Base-by-base conservation (phyloP, 2,329 filamentous ascomycete species). In the Aspergillus candidus region DNA sequence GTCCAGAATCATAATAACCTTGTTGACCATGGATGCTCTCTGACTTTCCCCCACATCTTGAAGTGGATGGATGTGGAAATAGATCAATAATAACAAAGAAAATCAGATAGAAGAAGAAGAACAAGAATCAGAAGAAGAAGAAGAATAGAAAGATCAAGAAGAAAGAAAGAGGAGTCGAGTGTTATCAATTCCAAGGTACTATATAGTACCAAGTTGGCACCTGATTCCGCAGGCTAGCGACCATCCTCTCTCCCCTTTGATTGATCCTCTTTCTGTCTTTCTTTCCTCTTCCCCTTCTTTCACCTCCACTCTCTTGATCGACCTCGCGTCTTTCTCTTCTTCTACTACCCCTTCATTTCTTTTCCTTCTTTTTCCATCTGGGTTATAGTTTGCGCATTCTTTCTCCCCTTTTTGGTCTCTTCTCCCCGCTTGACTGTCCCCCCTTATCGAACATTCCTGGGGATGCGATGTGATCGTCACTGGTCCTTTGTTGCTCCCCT, bases 381-480 rank as follows among this genome's bases (percentile, higher is more conserved):
- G 36, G 4, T 12, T 35, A 13, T 7, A 12, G 4, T 15, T 34
- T 12, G 14, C 6, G 4, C 3, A 8, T 18, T 27, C 6, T 40
- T 33, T 32, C 35, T 30, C 10, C 6, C 40, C 11, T 17, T 11
- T 14, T 44, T 37, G 29, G 18, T 29, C 15, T 36, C 38, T 32
- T 40, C 27, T 46, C 34, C n/a, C 38, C 33, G 18, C 31, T 34
- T 51, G 46, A 53, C 50, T 38, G 34, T 38, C 38, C 35, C 39
- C 35, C 36, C 44, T 50, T 42, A 47, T 51, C 47, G 48, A 47
- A 54, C 49, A 46, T 52, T 47, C 43, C 46, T 41, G 41, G 38
- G 38, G 55, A 57, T 64, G 53, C 59, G 51, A 63, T 65, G 61
- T 64, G 55, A 62, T 54, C 51, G 53, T 44, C 41, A 40, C 34